Evolutionary conservation across 164 flowering plant genomes (phyloP).

Genomic region (Stephania yunnanensis): DNA sequence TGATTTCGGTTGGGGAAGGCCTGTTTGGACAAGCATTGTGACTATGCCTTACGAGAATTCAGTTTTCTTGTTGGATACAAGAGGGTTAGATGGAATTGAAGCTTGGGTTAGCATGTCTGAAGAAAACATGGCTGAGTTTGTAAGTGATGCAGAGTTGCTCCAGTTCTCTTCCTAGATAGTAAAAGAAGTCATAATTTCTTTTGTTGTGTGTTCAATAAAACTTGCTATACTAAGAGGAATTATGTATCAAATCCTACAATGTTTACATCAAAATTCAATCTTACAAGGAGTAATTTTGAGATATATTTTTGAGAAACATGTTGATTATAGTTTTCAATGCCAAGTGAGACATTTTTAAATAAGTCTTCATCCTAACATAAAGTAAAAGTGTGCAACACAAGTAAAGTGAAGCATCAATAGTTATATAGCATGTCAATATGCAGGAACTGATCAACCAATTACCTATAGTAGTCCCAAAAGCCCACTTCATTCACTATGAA

Average conservation of each 20-base stretch:
- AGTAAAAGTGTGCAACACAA: neutral
- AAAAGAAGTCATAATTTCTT: too few relatives aligned
- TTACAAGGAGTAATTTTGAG: too few relatives aligned
- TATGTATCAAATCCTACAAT: too few relatives aligned
- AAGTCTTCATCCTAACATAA: neutral
- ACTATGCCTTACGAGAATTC: constrained; percentile 14
- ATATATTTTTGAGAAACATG: too few relatives aligned
- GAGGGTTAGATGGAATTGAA: constrained; percentile 29
- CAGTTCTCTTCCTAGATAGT: neutral
- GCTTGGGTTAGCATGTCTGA: constrained; percentile 29
- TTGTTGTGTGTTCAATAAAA: too few relatives aligned
- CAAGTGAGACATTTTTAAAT: too few relatives aligned
- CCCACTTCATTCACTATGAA: neutral
- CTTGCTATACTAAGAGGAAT: too few relatives aligned
- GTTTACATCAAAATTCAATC: too few relatives aligned
- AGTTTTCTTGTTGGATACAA: constrained; percentile 20
- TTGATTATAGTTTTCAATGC: too few relatives aligned
- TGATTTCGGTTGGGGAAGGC: constrained; percentile 22
- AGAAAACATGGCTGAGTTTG: constrained; percentile 21
- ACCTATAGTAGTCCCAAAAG: neutral
- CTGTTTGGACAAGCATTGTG: constrained; percentile 25
- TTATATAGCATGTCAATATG: neutral
- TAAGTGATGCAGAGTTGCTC: constrained; percentile 18
- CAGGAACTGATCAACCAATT: neutral
- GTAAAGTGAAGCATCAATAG: neutral